Evolutionary conservation across 345 rosid species (phyloP).

Genomic region (Erodium maritimum): DNA sequence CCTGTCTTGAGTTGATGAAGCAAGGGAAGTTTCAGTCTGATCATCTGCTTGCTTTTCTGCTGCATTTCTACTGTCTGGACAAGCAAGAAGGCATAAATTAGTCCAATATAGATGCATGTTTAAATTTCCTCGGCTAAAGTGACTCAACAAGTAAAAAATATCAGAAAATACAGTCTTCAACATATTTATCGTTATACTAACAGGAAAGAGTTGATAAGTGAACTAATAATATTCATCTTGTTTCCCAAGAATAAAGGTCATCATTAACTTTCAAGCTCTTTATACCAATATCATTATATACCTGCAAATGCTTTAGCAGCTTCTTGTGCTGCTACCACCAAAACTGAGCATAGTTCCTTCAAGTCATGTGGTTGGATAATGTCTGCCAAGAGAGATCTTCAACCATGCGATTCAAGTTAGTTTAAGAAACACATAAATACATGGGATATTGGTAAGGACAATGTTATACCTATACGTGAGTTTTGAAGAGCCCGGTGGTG

Average conservation of each 20-base stretch:
- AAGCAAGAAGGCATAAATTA: slow-evolving; percentile 1
- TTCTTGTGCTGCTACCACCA: slow-evolving; percentile 66
- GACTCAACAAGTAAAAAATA: slow-evolving; percentile 1
- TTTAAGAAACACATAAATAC: slow-evolving; percentile 6
- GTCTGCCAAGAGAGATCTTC: slow-evolving; percentile 92
- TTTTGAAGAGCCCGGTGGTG: slow-evolving; percentile 46
- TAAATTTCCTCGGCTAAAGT: neutral
- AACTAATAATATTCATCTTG: neutral
- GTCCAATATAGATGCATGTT: no score
- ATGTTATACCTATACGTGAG: slow-evolving; percentile 61
- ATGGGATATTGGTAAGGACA: slow-evolving; percentile 3
- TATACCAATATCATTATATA: slow-evolving; percentile 10
- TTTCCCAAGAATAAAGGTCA: neutral
- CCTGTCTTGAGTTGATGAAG: slow-evolving; percentile 47
- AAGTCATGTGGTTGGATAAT: slow-evolving; percentile 82
- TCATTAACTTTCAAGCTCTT: neutral
- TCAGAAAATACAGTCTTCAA: neutral
- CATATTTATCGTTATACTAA: neutral
- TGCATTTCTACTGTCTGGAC: slow-evolving; percentile 42
- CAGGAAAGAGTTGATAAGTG: neutral
- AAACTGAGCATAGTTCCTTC: slow-evolving; percentile 92
- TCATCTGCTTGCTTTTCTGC: slow-evolving; percentile 37
- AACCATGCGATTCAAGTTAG: slow-evolving; percentile 30
- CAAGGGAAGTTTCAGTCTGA: slow-evolving; percentile 36
- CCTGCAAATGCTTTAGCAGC: slow-evolving; percentile 76